Percentiles rank a stretch among this genome's conserved stretches.
Conservation (phyloP, 2,329 filamentous ascomycete genomes). For the Diaporthe ampelina region DNA sequence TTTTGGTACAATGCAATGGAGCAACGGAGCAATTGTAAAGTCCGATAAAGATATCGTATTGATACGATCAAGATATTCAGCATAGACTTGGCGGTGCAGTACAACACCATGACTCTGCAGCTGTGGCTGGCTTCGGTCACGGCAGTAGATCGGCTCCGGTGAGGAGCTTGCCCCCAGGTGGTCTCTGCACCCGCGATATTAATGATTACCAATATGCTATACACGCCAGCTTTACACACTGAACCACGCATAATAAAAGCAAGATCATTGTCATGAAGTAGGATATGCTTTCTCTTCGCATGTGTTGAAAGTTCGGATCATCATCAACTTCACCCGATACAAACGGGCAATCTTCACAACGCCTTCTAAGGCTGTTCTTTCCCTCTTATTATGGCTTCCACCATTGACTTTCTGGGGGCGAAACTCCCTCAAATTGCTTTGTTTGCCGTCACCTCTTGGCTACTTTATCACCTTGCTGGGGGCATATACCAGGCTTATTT, state of each 20-base stretch:
- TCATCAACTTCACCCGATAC: background rate
- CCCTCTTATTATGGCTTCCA: background rate
- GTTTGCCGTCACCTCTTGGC: background rate
- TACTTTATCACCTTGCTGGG: background rate
- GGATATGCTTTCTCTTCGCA: background rate
- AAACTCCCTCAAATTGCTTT: background rate
- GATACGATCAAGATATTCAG: no score
- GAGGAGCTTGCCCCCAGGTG: background rate
- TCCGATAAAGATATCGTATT: background rate
- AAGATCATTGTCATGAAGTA: background rate
- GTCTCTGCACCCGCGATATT: background rate
- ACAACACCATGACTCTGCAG: background rate
- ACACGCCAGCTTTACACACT: background rate
- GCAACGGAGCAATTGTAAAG: background rate
- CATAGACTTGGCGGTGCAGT: background rate
- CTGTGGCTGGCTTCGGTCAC: background rate
- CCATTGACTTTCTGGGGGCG: background rate
- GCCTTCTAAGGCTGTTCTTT: background rate
- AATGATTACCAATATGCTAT: no score
- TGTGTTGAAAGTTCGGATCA: background rate
- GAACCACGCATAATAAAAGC: background rate
- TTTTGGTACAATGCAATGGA: background rate
- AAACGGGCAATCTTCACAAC: background rate
- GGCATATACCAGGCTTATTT: slow-evolving; percentile 2
- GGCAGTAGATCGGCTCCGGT: background rate